Percentiles rank a stretch among this genome's conserved stretches.
Conservation (phyloP, 257 asterid genomes). For the Salvia miltiorrhiza region DNA sequence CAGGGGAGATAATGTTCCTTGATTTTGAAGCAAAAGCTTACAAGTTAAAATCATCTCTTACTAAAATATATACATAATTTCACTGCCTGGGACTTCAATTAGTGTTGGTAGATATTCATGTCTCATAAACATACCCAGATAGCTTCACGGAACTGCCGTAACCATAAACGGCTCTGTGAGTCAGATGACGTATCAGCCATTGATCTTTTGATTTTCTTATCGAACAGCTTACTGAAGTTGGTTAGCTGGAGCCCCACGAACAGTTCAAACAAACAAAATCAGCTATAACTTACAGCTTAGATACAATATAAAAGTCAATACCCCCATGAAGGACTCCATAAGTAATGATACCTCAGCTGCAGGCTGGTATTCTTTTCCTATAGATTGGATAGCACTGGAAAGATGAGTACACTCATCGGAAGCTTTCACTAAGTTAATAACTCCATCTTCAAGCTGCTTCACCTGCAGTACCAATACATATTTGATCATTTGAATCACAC, state of each 20-base stretch:
- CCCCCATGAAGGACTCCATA: constrained; percentile 3
- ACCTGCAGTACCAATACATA: constrained; percentile 43
- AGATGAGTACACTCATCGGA: constrained; percentile 66
- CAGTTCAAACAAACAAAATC: constrained; percentile 11
- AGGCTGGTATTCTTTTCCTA: constrained; percentile 57
- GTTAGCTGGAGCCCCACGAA: constrained; percentile 50
- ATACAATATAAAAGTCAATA: neutral
- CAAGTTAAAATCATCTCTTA: neutral
- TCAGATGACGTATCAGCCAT: constrained; percentile 43
- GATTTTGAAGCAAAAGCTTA: constrained; percentile 1
- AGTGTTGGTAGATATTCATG: neutral
- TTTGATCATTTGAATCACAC: neutral
- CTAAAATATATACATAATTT: neutral
- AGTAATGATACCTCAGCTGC: constrained; percentile 49
- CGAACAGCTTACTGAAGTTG: constrained; percentile 67
- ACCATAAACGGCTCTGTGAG: constrained; percentile 43
- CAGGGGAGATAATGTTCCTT: neutral
- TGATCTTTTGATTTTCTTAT: constrained; percentile 49
- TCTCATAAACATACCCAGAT: constrained; percentile 64
- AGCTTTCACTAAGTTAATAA: constrained; percentile 53
- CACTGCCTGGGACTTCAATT: neutral
- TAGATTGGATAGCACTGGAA: constrained; percentile 58
- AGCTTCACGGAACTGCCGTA: constrained; percentile 85
- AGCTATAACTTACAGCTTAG: constrained; percentile 11
- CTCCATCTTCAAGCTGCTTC: constrained; percentile 72